These are phyloP conservation scores for Nemania sp. DNA, from an alignment of 2,329 filamentous ascomycete genomes.

Conservation along the genomic window DNA sequence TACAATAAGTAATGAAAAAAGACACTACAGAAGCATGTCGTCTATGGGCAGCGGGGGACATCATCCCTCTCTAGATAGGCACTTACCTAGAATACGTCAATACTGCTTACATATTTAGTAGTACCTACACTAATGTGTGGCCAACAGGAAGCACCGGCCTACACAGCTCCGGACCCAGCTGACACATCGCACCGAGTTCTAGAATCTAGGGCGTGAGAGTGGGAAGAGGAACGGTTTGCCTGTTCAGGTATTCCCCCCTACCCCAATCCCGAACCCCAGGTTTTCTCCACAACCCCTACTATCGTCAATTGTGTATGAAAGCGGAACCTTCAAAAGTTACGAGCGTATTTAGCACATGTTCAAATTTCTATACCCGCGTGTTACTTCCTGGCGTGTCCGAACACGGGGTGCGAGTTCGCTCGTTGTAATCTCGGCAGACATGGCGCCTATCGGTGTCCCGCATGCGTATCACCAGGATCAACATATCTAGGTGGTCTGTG, in stretches of 20 bases:
- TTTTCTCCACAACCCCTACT: neutral
- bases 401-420: slow-evolving; percentile 2
- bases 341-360: neutral
- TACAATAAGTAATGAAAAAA: no score
- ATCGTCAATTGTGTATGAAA: neutral
- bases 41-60: no score
- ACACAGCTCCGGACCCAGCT: slow-evolving; percentile 11
- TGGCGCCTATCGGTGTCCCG: slow-evolving; percentile 2
- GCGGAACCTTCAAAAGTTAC: neutral
- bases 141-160: neutral
- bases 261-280: slow-evolving; percentile 13
- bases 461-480: neutral
- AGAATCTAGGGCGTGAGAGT: slow-evolving; percentile 1
- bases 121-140: neutral
- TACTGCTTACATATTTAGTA: neutral
- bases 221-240: slow-evolving; percentile 10
- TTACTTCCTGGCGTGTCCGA: slow-evolving; percentile 8
- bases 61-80: no score
- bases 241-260: slow-evolving; percentile 17
- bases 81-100: no score
- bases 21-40: no score
- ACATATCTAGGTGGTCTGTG: neutral
- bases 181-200: neutral
- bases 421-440: neutral
- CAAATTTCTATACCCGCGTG: neutral